These are phyloP conservation scores for Meira miltonrushii DNA, from an alignment of 1,284 basidiomycete species.

Conservation along the genomic window DNA sequence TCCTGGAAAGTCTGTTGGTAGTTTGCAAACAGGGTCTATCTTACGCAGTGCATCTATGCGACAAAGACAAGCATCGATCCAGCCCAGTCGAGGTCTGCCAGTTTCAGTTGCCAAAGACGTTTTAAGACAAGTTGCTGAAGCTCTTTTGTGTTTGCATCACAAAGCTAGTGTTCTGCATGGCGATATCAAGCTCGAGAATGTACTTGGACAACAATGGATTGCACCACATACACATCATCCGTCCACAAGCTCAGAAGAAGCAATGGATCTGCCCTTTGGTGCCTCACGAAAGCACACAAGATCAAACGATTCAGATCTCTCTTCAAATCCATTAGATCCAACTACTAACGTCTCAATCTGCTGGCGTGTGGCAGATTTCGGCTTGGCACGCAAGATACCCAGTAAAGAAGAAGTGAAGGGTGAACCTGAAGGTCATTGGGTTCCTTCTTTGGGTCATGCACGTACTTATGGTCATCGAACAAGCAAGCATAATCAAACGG, in stretches of 20 bases:
- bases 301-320: neutral
- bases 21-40: neutral
- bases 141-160: slow-evolving; percentile 78
- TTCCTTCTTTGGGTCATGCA: neutral
- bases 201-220: slow-evolving; percentile 57
- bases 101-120: slow-evolving; percentile 66
- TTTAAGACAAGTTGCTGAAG: slow-evolving; percentile 82
- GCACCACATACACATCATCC: slow-evolving; percentile 1
- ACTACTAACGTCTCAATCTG: slow-evolving; percentile 1
- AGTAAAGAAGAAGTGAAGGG: neutral
- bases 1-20: neutral
- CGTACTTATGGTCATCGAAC: neutral
- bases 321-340: neutral
- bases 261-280: neutral
- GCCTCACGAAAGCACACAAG: neutral
- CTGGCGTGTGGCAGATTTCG: slow-evolving; percentile 68
- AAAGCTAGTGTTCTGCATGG: slow-evolving; percentile 60
- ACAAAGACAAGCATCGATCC: slow-evolving; percentile 16
- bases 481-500: neutral
- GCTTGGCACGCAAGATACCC: slow-evolving; percentile 59
- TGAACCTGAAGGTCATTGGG: no score
- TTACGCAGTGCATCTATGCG: slow-evolving; percentile 20
- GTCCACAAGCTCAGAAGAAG: neutral
- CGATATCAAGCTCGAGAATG: slow-evolving; percentile 91
- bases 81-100: slow-evolving; percentile 29